Evolutionary conservation across 2,329 filamentous ascomycete genomes (phyloP).

Genomic region (Pyricularia grisea): DNA sequence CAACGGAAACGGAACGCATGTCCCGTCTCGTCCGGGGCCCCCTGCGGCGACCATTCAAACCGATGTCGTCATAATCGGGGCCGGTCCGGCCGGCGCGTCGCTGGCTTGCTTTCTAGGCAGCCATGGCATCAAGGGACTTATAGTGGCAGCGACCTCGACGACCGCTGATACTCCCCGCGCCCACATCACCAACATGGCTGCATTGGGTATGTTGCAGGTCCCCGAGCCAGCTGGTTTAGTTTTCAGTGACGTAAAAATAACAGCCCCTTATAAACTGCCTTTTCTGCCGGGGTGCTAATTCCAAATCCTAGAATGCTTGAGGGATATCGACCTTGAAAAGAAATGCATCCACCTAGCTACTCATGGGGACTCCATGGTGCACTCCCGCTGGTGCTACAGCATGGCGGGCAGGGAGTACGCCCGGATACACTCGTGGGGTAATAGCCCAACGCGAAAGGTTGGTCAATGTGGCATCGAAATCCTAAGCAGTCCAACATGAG

Average conservation of each 20-base stretch:
- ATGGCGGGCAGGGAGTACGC: slow-evolving; percentile 44
- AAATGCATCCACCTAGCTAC: slow-evolving; percentile 26
- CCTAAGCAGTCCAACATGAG: neutral
- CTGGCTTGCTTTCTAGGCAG: slow-evolving; percentile 42
- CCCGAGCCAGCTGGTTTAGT: neutral
- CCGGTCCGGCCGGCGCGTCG: slow-evolving; percentile 44
- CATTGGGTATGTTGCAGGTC: slow-evolving; percentile 24
- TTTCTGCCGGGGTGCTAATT: neutral
- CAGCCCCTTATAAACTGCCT: neutral
- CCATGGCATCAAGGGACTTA: slow-evolving; percentile 40
- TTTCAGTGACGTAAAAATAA: neutral
- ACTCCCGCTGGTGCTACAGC: slow-evolving; percentile 41
- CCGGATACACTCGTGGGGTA: slow-evolving; percentile 40
- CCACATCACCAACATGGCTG: slow-evolving; percentile 51
- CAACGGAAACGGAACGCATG: neutral
- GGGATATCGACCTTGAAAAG: slow-evolving; percentile 39
- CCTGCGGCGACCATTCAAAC: slow-evolving; percentile 19
- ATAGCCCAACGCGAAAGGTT: slow-evolving; percentile 34
- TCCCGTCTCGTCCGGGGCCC: neutral
- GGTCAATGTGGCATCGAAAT: slow-evolving; percentile 12
- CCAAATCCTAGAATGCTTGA: slow-evolving; percentile 32
- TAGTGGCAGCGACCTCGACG: slow-evolving; percentile 37
- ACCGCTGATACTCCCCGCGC: slow-evolving; percentile 49
- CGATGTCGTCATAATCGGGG: slow-evolving; percentile 38
- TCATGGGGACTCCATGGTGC: slow-evolving; percentile 30